Conservation (phyloP, 495 filamentous ascomycete genomes). For the Penicillium cosmopolitanum region DNA sequence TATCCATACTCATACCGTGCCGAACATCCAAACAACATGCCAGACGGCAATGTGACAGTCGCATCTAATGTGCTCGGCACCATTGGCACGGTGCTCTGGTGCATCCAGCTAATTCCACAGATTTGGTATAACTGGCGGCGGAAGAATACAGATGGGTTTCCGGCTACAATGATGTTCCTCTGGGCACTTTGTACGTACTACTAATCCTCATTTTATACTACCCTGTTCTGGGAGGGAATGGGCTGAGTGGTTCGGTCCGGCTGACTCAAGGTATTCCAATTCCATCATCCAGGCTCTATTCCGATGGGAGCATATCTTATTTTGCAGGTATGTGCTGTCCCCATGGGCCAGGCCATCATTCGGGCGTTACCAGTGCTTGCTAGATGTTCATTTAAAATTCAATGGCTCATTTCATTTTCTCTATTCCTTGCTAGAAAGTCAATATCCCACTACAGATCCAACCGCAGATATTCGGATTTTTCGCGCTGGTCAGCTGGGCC, state of each 20-base stretch:
- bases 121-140: conserved; percentile 74
- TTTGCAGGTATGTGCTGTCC: conserved; percentile 42
- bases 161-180: conserved; percentile 72
- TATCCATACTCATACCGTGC: too few relatives aligned
- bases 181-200: conserved; percentile 65
- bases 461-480: conserved; percentile 67
- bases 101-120: conserved; percentile 56
- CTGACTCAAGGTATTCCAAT: neutral
- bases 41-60: conserved; percentile 42
- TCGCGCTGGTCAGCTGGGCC: conserved; percentile 68
- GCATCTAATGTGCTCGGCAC: conserved; percentile 58
- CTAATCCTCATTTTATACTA: neutral
- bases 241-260: neutral
- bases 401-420: neutral
- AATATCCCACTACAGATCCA: conserved; percentile 77
- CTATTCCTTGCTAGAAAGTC: conserved; percentile 58
- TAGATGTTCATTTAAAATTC: neutral
- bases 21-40: conserved; percentile 29
- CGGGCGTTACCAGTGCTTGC: neutral
- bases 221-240: neutral
- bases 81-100: conserved; percentile 60
- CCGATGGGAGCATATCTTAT: conserved; percentile 60
- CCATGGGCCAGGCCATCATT: too few relatives aligned
- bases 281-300: conserved; percentile 40
- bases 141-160: conserved; percentile 75